Base-by-base conservation (phyloP, 116 monocot genomes). In the Cymodocea nodosa region DNA sequence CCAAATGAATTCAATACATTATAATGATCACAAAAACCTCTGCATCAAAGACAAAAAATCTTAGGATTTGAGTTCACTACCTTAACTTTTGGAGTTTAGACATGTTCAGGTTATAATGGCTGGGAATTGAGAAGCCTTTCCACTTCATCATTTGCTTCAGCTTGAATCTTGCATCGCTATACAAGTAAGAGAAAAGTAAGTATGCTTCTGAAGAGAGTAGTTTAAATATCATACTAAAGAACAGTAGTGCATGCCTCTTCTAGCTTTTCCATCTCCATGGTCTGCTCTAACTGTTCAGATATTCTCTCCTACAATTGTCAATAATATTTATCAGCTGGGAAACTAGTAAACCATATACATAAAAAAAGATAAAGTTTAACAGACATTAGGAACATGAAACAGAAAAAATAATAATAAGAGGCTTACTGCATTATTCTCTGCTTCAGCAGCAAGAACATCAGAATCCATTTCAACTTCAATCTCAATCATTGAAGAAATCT, bases 401-500 rank as follows among this genome's bases (percentile, higher is more conserved):
- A 58, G 59, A 40, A 39, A 51, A 14, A 9, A 12, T 22, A 51
- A 16, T 35, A 4, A 8, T 39, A 16, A 67, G 37, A 4, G 34
- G 72, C 84, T 84, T 54, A 98, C 97, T 18, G 81, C 84, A 77
- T 78, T 98, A 35, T 75, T 80, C 48, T 75, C 80, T 68, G 92
- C 85, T 79, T 95, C 97, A 55, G 97, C 97, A 49, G 78, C 85
- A 78, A 89, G 77, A 76, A 98, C 92, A 80, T 98, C 82, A n/a
- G 89, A 88, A 70, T 88, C 85, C 97, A 98, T 80, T 81, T 98
- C 97, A 60, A 98, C 88, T 79, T 98, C 97, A 71, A 98, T 98
- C 73, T 98, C 97, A 60, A 98, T 98, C 97, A 98, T 98, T 4
- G 97, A 98, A 65, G 92, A 91, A 68, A 98, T 86, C 97, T 98